Conservation (phyloP, 164 flowering plant genomes). For the Aristolochia fimbriata region DNA sequence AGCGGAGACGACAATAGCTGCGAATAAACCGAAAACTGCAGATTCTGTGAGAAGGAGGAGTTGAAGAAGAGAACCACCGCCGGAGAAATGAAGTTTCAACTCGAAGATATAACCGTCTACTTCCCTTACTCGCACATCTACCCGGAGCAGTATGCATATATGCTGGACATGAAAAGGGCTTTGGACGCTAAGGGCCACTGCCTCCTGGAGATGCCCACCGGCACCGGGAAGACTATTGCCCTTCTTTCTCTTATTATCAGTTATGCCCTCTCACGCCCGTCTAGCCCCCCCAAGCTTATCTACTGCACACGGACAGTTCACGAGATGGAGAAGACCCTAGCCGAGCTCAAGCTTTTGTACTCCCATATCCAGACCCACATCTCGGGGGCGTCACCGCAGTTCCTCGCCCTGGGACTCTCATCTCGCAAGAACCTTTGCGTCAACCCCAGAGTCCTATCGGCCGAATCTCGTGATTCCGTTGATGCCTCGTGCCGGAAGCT, state of each 20-base stretch:
- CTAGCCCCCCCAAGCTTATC: constrained; percentile 58
- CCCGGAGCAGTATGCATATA: constrained; percentile 89
- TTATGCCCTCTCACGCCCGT: constrained; percentile 61
- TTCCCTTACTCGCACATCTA: constrained; percentile 95
- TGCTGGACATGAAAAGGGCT: constrained; percentile 87
- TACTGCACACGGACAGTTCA: constrained; percentile 99
- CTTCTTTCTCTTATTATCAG: constrained; percentile 82
- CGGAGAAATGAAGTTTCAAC: constrained; percentile 62
- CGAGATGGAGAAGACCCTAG: constrained; percentile 98
- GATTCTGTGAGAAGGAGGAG: background rate
- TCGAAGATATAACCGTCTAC: constrained; percentile 86
- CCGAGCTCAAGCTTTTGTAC: constrained; percentile 70
- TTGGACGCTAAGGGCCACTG: constrained; percentile 92
- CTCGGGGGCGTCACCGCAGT: constrained; percentile 46
- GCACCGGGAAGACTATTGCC: constrained; percentile 97
- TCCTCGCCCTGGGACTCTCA: constrained; percentile 81
- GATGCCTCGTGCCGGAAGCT: constrained; percentile 84
- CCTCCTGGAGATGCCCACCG: constrained; percentile 99
- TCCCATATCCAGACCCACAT: constrained; percentile 39
- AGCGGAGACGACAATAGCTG: background rate
- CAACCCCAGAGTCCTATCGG: constrained; percentile 53
- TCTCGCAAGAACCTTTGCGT: constrained; percentile 92
- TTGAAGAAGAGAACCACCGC: background rate
- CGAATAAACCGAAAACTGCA: background rate
- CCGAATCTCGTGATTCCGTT: constrained; percentile 80